phyloP scores from a whole-genome alignment of 2,329 filamentous ascomycete species.

The Celoporthe dispersa region DNA sequence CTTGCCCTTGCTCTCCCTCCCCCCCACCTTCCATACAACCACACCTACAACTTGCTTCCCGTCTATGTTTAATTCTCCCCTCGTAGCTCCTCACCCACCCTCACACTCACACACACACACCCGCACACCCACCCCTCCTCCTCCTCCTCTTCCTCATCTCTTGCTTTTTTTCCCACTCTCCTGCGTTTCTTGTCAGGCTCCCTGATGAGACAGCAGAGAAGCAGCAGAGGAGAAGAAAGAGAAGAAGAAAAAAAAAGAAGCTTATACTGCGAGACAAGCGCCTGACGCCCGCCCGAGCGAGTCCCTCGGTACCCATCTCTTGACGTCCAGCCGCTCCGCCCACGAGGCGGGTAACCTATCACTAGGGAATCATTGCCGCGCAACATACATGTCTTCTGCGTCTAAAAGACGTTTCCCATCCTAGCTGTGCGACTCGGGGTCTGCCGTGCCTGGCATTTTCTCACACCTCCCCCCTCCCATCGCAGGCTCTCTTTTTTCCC shows the following conservation, averaged over 20 bases:
- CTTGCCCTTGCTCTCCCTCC: conserved; percentile 21
- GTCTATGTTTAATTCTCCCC: conserved; percentile 28
- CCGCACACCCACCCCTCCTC: conserved; percentile 24
- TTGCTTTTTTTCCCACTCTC: conserved; percentile 9
- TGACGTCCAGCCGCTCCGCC: conserved; percentile 33
- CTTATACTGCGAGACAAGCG: conserved; percentile 43
- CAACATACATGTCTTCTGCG: conserved; percentile 39
- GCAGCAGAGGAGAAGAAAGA: conserved; percentile 4
- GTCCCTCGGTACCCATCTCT: conserved; percentile 18
- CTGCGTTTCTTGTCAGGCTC: conserved; percentile 20
- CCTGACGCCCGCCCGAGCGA: conserved; percentile 35
- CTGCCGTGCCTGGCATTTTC: conserved; percentile 29
- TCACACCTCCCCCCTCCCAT: conserved; percentile 8
- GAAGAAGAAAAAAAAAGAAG: conserved; percentile 24
- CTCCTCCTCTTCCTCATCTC: conserved; percentile 12
- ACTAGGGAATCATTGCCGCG: conserved; percentile 37
- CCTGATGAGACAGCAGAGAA: conserved; percentile 18
- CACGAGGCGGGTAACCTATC: conserved; percentile 35
- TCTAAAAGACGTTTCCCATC: conserved; percentile 34
- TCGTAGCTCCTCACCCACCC: conserved; percentile 29
- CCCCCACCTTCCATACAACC: conserved; percentile 40
- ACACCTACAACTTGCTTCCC: conserved; percentile 31
- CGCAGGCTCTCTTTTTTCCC: not conserved
- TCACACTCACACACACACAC: conserved; percentile 27
- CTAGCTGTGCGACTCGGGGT: conserved; percentile 30